phyloP scores from a whole-genome alignment of 768 basidiomycete species.

The Rhizopogon vesiculosus region DNA sequence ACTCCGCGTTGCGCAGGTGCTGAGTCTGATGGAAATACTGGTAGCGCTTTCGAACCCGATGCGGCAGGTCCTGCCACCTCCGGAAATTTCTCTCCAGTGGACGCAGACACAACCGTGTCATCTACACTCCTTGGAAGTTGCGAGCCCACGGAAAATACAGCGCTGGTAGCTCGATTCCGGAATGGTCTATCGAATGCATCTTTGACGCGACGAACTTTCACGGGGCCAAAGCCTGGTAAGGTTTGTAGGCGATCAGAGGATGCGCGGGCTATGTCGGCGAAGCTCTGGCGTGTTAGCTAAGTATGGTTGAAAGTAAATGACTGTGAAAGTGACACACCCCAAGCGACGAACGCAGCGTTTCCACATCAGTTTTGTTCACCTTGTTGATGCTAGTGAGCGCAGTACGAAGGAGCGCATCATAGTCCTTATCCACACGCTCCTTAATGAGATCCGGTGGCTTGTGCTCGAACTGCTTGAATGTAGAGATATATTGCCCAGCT shows the following conservation, averaged over 20 bases:
- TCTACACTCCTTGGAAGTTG: conserved; percentile 10
- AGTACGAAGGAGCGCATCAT: conserved; percentile 72
- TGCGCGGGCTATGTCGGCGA: conserved; percentile 74
- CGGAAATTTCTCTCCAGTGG: not conserved
- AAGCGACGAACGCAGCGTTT: conserved; percentile 86
- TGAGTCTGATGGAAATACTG: not conserved
- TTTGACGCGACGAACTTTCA: conserved; percentile 87
- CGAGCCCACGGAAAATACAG: conserved; percentile 29
- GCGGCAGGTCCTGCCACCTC: not conserved
- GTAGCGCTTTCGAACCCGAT: not conserved
- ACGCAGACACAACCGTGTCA: not conserved
- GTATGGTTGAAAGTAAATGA: not conserved
- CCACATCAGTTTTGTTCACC: conserved; percentile 97
- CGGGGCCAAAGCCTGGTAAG: conserved; percentile 90
- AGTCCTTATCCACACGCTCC: conserved; percentile 89
- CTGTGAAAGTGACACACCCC: conserved; percentile 56
- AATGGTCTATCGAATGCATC: conserved; percentile 92
- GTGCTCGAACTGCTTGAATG: conserved; percentile 92
- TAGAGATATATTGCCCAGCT: conserved; percentile 85
- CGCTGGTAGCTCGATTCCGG: conserved; percentile 57
- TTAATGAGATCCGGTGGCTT: conserved; percentile 92
- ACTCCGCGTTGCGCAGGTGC: not conserved
- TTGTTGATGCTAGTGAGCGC: conserved; percentile 86
- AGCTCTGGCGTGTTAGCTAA: conserved; percentile 52
- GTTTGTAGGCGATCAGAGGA: conserved; percentile 70